Evolutionary conservation across 2,329 filamentous ascomycete species (phyloP), one percentile per base, ranked within the genome.

Genomic region (Pseudogymnoascus sp.): DNA sequence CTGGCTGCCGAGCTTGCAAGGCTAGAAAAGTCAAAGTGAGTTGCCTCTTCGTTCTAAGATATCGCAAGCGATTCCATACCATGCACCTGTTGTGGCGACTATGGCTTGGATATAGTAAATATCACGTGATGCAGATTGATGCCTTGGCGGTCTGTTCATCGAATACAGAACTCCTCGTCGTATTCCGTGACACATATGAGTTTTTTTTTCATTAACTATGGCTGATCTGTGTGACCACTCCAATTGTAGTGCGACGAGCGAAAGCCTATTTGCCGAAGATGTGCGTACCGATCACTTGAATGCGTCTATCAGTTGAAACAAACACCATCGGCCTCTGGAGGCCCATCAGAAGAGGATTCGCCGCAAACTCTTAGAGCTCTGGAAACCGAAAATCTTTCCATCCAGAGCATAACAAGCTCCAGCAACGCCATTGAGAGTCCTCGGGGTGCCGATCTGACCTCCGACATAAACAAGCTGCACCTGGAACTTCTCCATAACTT

Each of bases 401-500:
- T 16, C 23, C 36, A 16, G n/a, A 14, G 22, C n/a, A 12, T 38
- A 49, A 39, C 42, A 30, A 60, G 60, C 23, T 49, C 45, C 30
- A 25, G 25, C 58, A 25, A 60, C 41, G 11, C 30, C 38, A 45
- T n/a, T 11, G 49, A n/a, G 16, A 19, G 41, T 41, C 58, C 16
- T 35, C 42, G 12, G 28, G 42, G n/a, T 41, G 28, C 16, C 36
- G 49, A 49, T 30, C 5, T 67, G 4, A 4, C 14, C 45, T 30
- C 45, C n/a, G 45, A 30, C 8, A 52, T 78, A 16, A 76, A 77
- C 23, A 65, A 79, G 1, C 67, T 76, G 9, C 79, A 83, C 52
- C 73, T 83, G 7, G 80, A 83, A 65, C 75, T 84, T 1, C 72
- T 84, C 5, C 80, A 84, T 67, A 80, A 84, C 69, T 84, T 76